A percentile compares a stretch with the other conserved stretches of the same genome.
Evolutionary conservation across 345 rosid species (phyloP).

Genomic region (Mangifera indica): DNA sequence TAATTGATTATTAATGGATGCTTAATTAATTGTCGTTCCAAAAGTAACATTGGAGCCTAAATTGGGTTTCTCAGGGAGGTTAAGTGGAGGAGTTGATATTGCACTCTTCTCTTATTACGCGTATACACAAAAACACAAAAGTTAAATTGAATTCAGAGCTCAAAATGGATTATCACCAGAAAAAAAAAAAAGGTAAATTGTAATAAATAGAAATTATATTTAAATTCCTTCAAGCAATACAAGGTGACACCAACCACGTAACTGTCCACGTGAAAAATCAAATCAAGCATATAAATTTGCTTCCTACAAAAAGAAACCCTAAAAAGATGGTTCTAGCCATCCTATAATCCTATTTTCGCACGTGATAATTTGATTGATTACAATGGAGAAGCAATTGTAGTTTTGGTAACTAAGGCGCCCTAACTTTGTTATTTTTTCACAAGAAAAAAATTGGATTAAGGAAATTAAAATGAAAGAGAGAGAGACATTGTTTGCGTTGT

Average conservation of each 20-base stretch:
- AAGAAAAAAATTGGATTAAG: background rate
- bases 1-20: too few species aligned
- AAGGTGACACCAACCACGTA: background rate
- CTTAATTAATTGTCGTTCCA: too few species aligned
- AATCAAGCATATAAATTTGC: background rate
- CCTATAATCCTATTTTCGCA: background rate
- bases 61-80: background rate
- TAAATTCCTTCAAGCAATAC: background rate
- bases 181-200: background rate
- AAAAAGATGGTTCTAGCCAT: background rate
- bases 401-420: too few species aligned
- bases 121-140: background rate
- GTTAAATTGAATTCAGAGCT: background rate
- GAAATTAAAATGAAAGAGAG: too few species aligned
- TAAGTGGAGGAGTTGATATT: background rate
- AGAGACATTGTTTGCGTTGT: background rate
- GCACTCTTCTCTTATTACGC: background rate
- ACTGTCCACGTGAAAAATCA: background rate
- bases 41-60: background rate
- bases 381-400: too few species aligned
- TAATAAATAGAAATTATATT: background rate
- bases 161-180: background rate
- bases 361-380: background rate
- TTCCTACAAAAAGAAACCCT: background rate
- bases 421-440: too few species aligned